Evolutionary conservation across 1,284 basidiomycete genomes (phyloP), one percentile per base, ranked within the genome.

Genomic region (Ustilago loliicola): DNA sequence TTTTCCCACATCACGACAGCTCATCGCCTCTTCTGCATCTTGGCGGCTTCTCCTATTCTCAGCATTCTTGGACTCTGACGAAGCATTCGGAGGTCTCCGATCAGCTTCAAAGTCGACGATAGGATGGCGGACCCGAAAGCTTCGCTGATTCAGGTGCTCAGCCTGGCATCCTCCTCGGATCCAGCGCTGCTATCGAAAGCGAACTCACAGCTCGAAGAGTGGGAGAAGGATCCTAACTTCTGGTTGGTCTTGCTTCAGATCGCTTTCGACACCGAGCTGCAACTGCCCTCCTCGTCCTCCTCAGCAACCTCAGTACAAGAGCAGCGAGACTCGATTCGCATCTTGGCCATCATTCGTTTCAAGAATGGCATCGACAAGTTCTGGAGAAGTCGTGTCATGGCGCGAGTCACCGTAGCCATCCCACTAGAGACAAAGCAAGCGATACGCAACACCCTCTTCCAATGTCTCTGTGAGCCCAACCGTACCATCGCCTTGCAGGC

Each of bases 311-410:
- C 58, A 19, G 53, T 42, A 45, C 59, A 61, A 17, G 65, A 71
- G 2, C 69, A 73, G 25, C 60, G 62, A 21, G 67, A 66, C 27
- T 58, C 66, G 25, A 74, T 81, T 7, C 80, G 80, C 54, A 80
- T 54, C 57, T 64, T 83, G 2, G 84, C 84, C 38, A 81, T 84
- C 65, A 86, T 86, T 34, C 82, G 85, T 23, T 81, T 86, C 80
- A 86, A 86, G 66, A 85, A 86, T 68, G 85, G 82, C 32, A 74
- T 84, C 61, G 76, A 82, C 57, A 84, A 82, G 66, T 84, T 68
- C 59, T 86, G 85, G 85, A 64, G 85, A 7, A 70, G 72, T 38
- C 77, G 84, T 6, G 74, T 85, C 61, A 73, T 82, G 56, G 70
- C 73, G 34, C 72, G 78, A 17, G 70, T 76, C 25, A 77, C 68